A percentile compares a stretch with the other conserved stretches of the same genome.
These are phyloP conservation scores for Akebia trifoliata DNA, from an alignment of 164 flowering plant species.

Conservation along the genomic window DNA sequence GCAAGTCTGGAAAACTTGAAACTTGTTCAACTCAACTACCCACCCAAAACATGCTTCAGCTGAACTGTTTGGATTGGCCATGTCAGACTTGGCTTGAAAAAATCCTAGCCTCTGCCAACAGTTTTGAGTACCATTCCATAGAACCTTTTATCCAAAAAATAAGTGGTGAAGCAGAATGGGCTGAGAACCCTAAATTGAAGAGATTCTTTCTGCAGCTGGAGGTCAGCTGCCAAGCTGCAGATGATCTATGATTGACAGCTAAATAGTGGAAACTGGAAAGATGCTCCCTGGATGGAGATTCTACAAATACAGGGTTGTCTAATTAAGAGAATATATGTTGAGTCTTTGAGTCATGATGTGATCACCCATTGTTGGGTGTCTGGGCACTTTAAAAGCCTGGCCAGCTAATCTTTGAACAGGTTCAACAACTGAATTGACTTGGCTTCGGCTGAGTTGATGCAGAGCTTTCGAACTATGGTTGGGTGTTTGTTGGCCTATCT, in stretches of 20 bases:
- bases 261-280: no score
- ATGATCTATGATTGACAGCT: no score
- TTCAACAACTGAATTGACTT: no score
- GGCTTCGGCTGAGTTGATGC: no score
- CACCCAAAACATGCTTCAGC: background rate
- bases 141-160: background rate
- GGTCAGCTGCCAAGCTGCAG: no score
- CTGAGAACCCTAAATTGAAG: background rate
- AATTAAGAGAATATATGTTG: no score
- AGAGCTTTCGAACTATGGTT: conserved; percentile 4
- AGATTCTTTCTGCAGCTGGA: background rate
- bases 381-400: background rate
- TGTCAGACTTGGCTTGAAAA: background rate
- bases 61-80: background rate
- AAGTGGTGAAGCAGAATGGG: background rate
- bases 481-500: background rate
- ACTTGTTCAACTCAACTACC: background rate
- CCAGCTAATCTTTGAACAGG: background rate
- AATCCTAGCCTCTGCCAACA: no score
- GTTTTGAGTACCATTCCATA: background rate
- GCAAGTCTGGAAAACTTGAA: background rate
- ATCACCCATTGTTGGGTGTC: no score
- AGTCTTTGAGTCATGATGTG: no score
- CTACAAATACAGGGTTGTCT: background rate
- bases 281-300: background rate